phyloP scores from a whole-genome alignment of 768 basidiomycete species.

The Podaxis sp. region DNA sequence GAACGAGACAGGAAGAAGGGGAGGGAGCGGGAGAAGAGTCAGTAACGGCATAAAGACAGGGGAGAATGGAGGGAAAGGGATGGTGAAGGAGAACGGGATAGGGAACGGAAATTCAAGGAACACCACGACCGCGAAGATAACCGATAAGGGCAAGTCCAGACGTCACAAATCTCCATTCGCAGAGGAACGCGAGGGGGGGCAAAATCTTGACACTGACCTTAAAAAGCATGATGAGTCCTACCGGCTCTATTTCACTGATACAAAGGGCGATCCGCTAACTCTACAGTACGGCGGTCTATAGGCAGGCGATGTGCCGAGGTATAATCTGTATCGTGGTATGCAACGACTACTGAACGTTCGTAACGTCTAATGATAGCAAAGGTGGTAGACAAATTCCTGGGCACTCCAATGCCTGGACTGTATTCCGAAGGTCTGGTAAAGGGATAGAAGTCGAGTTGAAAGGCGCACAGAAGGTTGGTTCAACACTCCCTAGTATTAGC shows the following conservation, averaged over 20 bases:
- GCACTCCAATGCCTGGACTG: slow-evolving; percentile 48
- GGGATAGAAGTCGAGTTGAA: slow-evolving; percentile 59
- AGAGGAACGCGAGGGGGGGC: slow-evolving; percentile 22
- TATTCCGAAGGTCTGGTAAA: slow-evolving; percentile 43
- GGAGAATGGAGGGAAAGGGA: slow-evolving; percentile 21
- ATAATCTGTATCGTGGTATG: slow-evolving; percentile 60
- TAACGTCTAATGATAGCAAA: slow-evolving; percentile 53
- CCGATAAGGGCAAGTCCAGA: slow-evolving; percentile 21
- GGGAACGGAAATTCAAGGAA: slow-evolving; percentile 23
- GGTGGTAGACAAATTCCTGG: slow-evolving; percentile 69
- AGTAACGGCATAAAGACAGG: slow-evolving; percentile 15
- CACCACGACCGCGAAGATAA: slow-evolving; percentile 24
- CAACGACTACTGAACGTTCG: slow-evolving; percentile 14
- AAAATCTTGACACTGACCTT: not conserved
- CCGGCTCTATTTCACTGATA: slow-evolving; percentile 59
- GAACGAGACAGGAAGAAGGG: slow-evolving; percentile 19
- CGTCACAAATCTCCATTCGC: slow-evolving; percentile 28
- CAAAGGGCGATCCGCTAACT: slow-evolving; percentile 65
- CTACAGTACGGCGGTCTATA: slow-evolving; percentile 67
- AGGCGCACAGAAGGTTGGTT: slow-evolving; percentile 41
- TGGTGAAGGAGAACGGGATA: slow-evolving; percentile 19
- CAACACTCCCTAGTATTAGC: not conserved
- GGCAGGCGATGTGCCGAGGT: slow-evolving; percentile 64
- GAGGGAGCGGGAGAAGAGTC: slow-evolving; percentile 19
- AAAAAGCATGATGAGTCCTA: slow-evolving; percentile 24